Percentiles rank a stretch among this genome's conserved stretches.
Conservation (phyloP, 75 land plant species). For the Picea sitchensis region DNA sequence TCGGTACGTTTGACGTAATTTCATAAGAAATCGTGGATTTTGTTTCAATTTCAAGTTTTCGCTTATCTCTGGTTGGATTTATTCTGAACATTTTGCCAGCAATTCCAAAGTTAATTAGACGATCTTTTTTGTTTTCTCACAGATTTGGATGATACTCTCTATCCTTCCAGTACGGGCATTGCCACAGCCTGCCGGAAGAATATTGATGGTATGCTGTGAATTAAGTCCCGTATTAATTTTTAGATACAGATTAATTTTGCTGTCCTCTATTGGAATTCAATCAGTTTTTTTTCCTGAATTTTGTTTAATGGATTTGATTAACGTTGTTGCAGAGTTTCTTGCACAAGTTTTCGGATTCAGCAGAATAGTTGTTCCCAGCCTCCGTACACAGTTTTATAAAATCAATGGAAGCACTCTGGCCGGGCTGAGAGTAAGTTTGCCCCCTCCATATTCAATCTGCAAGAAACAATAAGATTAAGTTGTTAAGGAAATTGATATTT, state of each 20-base stretch:
- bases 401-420: conserved; percentile 80
- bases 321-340: conserved; percentile 54
- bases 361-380: conserved; percentile 32
- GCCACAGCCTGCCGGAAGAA: conserved; percentile 44
- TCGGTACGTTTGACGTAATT: conserved; percentile 32
- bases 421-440: conserved; percentile 61
- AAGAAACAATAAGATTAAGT: conserved; percentile 20
- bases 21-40: not conserved
- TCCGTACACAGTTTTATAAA: conserved; percentile 59
- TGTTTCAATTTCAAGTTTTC: not conserved
- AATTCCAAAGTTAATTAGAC: too few species aligned
- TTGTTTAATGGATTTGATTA: not conserved
- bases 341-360: conserved; percentile 53
- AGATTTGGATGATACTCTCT: conserved; percentile 87
- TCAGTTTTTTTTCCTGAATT: not conserved
- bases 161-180: conserved; percentile 48
- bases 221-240: not conserved
- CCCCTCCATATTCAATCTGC: not conserved
- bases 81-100: too few species aligned
- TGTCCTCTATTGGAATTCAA: not conserved
- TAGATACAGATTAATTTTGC: not conserved
- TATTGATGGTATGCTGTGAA: conserved; percentile 43
- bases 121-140: too few species aligned
- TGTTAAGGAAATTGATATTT: too few species aligned
- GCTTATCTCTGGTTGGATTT: too few species aligned